phyloP scores from a whole-genome alignment of 495 filamentous ascomycete genomes.

The Articulospora tetracladia region DNA sequence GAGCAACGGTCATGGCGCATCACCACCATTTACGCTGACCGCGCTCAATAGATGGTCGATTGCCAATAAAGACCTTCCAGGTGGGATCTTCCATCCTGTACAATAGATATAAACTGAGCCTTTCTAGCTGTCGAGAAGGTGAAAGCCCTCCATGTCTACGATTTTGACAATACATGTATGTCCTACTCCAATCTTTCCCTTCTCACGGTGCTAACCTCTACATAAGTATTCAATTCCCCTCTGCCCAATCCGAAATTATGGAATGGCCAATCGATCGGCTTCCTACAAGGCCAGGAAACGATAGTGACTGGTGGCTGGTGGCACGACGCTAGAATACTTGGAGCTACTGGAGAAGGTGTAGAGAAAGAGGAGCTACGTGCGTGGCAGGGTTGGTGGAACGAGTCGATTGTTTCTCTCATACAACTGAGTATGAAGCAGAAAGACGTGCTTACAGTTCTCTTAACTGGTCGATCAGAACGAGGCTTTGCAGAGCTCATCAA shows the following conservation, averaged over 20 bases:
- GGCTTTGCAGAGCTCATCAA: conserved; percentile 77
- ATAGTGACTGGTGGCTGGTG: conserved; percentile 94
- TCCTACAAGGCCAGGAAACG: conserved; percentile 66
- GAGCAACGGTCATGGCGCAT: conserved; percentile 4
- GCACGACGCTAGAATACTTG: conserved; percentile 85
- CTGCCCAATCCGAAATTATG: conserved; percentile 87
- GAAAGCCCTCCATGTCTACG: conserved; percentile 86
- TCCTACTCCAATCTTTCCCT: background rate
- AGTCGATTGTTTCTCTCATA: conserved; percentile 82
- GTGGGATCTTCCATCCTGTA: conserved; percentile 11
- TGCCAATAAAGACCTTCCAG: conserved; percentile 63
- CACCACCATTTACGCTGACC: conserved; percentile 57
- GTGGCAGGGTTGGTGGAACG: conserved; percentile 98
- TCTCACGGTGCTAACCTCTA: background rate
- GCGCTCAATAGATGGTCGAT: conserved; percentile 80
- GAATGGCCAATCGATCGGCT: conserved; percentile 70
- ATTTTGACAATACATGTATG: conserved; percentile 96
- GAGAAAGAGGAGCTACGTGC: conserved; percentile 77
- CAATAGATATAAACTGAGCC: conserved; percentile 15
- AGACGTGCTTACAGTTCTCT: conserved; percentile 78
- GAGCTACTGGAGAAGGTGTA: conserved; percentile 78
- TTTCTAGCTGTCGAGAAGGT: conserved; percentile 58
- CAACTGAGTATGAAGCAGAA: conserved; percentile 79
- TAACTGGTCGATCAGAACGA: conserved; percentile 81
- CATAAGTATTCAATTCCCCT: conserved; percentile 86